A percentile compares a stretch with the other conserved stretches of the same genome.
phyloP scores from a whole-genome alignment of 2,329 filamentous ascomycete species.

The Cladosporium cucumerinum region DNA sequence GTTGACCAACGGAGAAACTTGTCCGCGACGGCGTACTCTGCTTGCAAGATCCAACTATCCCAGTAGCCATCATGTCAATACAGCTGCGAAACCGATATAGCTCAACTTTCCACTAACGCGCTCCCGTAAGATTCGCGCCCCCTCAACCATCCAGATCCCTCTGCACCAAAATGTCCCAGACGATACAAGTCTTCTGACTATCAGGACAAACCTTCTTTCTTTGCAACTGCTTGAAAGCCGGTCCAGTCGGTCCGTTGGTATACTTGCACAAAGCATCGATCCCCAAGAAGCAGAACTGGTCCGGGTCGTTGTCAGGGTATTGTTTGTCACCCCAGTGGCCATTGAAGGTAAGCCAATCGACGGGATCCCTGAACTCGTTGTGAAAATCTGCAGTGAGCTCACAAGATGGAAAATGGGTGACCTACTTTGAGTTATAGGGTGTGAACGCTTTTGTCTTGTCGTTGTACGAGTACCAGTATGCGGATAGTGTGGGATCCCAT shows the following conservation, averaged over 20 bases:
- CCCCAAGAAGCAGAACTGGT: constrained; percentile 47
- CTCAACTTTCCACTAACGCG: neutral
- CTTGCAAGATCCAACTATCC: neutral
- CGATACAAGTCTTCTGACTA: constrained; percentile 43
- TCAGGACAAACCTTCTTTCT: constrained; percentile 57
- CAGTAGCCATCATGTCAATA: neutral
- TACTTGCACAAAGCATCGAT: constrained; percentile 45
- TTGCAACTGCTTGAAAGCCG: constrained; percentile 57
- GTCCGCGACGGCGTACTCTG: neutral
- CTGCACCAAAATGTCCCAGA: constrained; percentile 20
- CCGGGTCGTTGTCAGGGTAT: constrained; percentile 50
- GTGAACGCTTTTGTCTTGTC: constrained; percentile 41
- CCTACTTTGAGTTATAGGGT: constrained; percentile 40
- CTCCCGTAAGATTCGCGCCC: neutral
- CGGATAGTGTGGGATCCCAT: constrained; percentile 59
- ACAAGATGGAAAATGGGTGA: neutral
- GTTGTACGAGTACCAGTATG: constrained; percentile 57
- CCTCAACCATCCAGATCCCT: neutral
- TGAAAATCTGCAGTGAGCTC: neutral
- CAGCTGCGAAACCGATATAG: neutral
- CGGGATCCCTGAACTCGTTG: constrained; percentile 38
- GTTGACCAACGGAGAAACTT: neutral
- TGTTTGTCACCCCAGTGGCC: constrained; percentile 63
- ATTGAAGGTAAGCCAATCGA: constrained; percentile 54
- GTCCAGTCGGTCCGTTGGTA: constrained; percentile 58